Evolutionary conservation across 192 early-diverging fungal genomes (phyloP).

Genomic region (Coemansia sp.): DNA sequence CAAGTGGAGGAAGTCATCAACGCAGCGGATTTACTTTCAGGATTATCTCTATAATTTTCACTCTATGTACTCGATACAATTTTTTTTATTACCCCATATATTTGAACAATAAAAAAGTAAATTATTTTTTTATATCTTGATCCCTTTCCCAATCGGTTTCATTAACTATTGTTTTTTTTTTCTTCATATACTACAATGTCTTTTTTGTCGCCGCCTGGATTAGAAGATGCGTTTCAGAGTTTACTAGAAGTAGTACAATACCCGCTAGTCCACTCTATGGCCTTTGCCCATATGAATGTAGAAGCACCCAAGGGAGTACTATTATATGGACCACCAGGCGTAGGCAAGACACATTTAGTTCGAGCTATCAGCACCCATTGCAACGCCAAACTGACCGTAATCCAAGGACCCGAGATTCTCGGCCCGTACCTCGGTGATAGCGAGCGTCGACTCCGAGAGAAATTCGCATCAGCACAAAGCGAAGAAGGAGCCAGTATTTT

Average conservation of each 20-base stretch:
- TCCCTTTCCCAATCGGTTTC: no score
- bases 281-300: constrained; percentile 67
- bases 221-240: constrained; percentile 73
- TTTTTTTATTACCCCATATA: not conserved
- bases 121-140: no score
- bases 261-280: constrained; percentile 67
- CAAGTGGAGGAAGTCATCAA: constrained; percentile 48
- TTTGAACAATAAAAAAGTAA: no score
- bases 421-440: constrained; percentile 87
- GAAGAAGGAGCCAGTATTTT: constrained; percentile 66
- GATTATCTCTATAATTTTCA: constrained; percentile 20
- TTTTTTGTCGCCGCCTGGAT: constrained; percentile 58
- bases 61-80: not conserved
- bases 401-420: constrained; percentile 85
- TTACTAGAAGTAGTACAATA: constrained; percentile 79
- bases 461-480: constrained; percentile 70
- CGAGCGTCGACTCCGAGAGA: constrained; percentile 72
- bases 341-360: constrained; percentile 93
- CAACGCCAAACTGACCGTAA: constrained; percentile 65
- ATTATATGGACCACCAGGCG: constrained; percentile 92
- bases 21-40: constrained; percentile 34
- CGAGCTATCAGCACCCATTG: constrained; percentile 66
- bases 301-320: constrained; percentile 88
- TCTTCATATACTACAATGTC: not conserved
- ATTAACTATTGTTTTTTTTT: no score